Conservation (phyloP, 2,329 filamentous ascomycete genomes). For the Plenodomus tracheiphilus region DNA sequence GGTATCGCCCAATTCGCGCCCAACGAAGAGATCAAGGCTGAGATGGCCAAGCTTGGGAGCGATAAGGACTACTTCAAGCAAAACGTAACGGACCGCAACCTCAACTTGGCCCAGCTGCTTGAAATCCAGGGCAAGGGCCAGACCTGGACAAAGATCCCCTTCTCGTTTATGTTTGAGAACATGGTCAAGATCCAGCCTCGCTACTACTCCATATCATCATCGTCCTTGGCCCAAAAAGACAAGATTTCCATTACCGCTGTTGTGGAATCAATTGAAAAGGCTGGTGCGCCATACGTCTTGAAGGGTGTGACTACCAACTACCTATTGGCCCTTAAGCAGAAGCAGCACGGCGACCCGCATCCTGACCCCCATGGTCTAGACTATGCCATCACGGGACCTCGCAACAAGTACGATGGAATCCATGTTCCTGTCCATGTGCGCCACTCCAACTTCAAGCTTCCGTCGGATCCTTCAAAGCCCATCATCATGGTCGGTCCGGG, state of each 20-base stretch:
- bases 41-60: conserved; percentile 83
- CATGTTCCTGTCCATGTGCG: conserved; percentile 94
- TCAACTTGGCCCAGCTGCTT: conserved; percentile 88
- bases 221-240: conserved; percentile 88
- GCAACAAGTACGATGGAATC: conserved; percentile 96
- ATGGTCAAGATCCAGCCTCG: conserved; percentile 93
- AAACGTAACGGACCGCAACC: conserved; percentile 77
- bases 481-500: conserved; percentile 96
- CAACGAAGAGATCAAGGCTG: conserved; percentile 78
- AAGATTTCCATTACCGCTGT: conserved; percentile 95
- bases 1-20: conserved; percentile 88
- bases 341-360: conserved; percentile 85
- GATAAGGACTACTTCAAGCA: conserved; percentile 96
- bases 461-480: conserved; percentile 90
- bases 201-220: conserved; percentile 99
- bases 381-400: conserved; percentile 84
- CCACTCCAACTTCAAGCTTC: conserved; percentile 98
- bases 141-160: conserved; percentile 83
- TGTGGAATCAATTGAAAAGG: conserved; percentile 80
- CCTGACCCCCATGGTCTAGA: conserved; percentile 82
- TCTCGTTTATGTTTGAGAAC: conserved; percentile 92
- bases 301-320: conserved; percentile 98
- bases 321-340: conserved; percentile 89
- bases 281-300: conserved; percentile 76
- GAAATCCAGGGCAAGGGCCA: conserved; percentile 71